Conservation (phyloP, 139 green algal species). For the Edaphochlamys debaryana region DNA sequence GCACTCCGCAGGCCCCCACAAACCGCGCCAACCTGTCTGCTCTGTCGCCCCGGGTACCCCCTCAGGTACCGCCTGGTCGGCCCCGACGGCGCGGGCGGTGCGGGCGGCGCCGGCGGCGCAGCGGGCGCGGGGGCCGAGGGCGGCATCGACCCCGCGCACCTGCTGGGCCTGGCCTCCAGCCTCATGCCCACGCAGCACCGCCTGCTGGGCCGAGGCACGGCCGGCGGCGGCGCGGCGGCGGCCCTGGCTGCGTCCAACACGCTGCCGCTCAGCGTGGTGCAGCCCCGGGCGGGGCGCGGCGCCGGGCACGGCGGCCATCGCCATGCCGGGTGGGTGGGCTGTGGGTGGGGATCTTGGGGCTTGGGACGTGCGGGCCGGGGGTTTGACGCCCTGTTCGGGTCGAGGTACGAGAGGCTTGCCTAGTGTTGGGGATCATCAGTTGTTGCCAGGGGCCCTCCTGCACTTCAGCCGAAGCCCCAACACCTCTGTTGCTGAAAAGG, state of each 20-base stretch:
- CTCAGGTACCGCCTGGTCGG: conserved; percentile 12
- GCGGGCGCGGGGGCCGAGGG: background rate
- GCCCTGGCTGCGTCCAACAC: conserved; percentile 25
- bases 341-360: background rate
- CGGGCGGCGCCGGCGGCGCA: background rate
- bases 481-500: too few species aligned
- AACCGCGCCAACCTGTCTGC: too few species aligned
- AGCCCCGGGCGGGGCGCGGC: background rate
- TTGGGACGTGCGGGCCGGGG: too few species aligned
- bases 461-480: too few species aligned
- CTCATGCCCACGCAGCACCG: conserved; percentile 55
- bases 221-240: background rate
- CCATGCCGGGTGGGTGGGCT: background rate
- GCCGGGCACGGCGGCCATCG: too few species aligned
- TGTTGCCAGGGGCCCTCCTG: too few species aligned
- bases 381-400: too few species aligned
- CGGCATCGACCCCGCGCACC: conserved; percentile 7
- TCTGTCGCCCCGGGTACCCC: background rate
- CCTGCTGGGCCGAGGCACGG: background rate
- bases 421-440: too few species aligned
- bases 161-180: conserved; percentile 13
- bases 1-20: too few species aligned
- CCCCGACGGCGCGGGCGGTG: background rate
- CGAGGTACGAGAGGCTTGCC: too few species aligned
- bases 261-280: conserved; percentile 2